Evolutionary conservation across 805 yeast species (phyloP).

Genomic region (Yarrowia divulgata): DNA sequence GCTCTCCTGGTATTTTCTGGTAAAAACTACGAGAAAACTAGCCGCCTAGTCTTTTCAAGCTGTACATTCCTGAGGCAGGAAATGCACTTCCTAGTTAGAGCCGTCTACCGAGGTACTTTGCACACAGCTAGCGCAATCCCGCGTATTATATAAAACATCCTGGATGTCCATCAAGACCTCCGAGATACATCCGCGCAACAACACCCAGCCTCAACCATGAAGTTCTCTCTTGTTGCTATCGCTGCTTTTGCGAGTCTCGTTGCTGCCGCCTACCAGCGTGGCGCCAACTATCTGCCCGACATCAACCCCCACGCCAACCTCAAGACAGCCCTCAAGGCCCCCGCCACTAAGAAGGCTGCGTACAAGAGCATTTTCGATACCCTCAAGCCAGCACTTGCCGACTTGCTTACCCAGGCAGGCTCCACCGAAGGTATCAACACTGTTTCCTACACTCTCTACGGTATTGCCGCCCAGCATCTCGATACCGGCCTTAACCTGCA

Average conservation of each 20-base stretch:
- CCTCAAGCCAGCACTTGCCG: no score
- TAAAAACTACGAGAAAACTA: background rate
- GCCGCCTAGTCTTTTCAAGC: background rate
- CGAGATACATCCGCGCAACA: background rate
- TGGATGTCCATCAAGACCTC: no score
- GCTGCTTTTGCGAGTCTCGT: background rate
- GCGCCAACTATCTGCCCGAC: background rate
- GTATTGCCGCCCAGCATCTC: background rate
- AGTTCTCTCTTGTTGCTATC: background rate
- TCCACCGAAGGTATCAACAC: no score
- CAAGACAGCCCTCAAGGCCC: background rate
- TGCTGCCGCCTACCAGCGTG: slow-evolving; percentile 1
- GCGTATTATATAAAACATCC: no score
- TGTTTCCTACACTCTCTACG: no score
- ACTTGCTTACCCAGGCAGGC: no score
- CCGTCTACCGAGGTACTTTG: no score
- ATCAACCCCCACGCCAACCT: background rate
- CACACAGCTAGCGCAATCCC: no score
- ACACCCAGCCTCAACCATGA: background rate
- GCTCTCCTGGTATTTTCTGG: background rate
- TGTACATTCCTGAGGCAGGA: background rate
- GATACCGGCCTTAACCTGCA: background rate
- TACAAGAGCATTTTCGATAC: background rate
- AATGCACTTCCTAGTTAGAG: no score
- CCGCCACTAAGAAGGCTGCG: background rate